phyloP scores from a whole-genome alignment of 1,139 yeast species.

The Pichia sp. region DNA sequence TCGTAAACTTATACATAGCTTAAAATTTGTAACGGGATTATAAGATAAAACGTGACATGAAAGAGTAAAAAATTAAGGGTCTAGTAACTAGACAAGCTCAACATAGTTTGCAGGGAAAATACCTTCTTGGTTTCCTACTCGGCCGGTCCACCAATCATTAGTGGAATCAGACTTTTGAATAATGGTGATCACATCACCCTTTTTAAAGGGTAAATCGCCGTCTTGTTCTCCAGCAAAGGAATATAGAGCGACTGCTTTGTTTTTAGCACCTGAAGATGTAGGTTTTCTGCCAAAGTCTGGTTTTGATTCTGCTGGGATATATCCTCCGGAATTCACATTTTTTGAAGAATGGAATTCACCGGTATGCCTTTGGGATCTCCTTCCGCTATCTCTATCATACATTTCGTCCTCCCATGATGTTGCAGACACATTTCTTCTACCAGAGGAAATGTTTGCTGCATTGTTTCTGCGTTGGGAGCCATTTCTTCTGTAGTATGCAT shows the following conservation, averaged over 20 bases:
- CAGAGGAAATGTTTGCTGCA: slow-evolving; percentile 1
- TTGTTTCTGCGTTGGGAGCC: slow-evolving; percentile 2
- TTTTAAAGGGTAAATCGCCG: slow-evolving; percentile 86
- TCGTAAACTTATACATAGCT: background rate
- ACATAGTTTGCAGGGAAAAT: slow-evolving; percentile 97
- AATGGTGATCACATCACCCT: slow-evolving; percentile 92
- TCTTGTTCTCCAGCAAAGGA: slow-evolving; percentile 84
- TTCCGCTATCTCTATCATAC: slow-evolving; percentile 43
- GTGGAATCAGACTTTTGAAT: slow-evolving; percentile 76
- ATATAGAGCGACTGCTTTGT: slow-evolving; percentile 84
- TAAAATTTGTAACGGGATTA: background rate
- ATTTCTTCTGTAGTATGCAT: slow-evolving; percentile 17
- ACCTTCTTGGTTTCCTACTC: slow-evolving; percentile 74
- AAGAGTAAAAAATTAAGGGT: background rate
- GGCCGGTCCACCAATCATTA: slow-evolving; percentile 99
- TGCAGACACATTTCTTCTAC: slow-evolving; percentile 5
- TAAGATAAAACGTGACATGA: background rate
- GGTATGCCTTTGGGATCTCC: slow-evolving; percentile 4
- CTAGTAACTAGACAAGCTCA: slow-evolving; percentile 48
- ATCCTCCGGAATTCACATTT: slow-evolving; percentile 9
- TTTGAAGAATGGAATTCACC: background rate
- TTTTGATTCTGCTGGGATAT: slow-evolving; percentile 43
- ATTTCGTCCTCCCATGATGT: slow-evolving; percentile 80
- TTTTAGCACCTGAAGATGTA: slow-evolving; percentile 32
- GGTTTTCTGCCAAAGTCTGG: slow-evolving; percentile 37